These are phyloP conservation scores for Eutrema yunnanense DNA, from an alignment of 345 rosid species.

Conservation along the genomic window DNA sequence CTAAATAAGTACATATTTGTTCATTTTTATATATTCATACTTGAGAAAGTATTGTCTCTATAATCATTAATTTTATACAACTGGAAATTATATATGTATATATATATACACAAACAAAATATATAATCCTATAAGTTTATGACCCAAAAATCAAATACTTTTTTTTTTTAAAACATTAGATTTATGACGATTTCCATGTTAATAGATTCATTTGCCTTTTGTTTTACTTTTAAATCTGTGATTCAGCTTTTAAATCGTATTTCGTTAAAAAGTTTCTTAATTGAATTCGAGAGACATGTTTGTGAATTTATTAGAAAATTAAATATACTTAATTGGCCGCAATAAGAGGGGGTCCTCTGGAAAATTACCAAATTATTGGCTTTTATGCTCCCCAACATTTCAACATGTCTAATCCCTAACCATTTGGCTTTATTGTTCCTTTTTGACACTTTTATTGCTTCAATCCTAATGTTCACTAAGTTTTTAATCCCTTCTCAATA, in stretches of 20 bases:
- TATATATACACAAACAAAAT: background rate
- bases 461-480: conserved; percentile 32
- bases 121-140: background rate
- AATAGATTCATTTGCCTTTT: background rate
- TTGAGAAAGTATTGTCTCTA: background rate
- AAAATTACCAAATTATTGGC: conserved; percentile 37
- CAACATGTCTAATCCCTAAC: conserved; percentile 40
- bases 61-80: background rate
- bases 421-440: conserved; percentile 35
- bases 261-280: background rate
- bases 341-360: conserved; percentile 34
- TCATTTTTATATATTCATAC: background rate
- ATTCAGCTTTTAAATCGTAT: conserved; percentile 18
- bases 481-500: conserved; percentile 1
- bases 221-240: background rate
- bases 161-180: too few species aligned
- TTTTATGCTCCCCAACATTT: conserved; percentile 36
- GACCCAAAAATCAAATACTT: background rate
- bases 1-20: background rate
- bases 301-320: conserved; percentile 10
- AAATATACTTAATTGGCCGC: conserved; percentile 21
- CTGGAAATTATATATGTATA: background rate
- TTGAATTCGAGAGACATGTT: conserved; percentile 3
- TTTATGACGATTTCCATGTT: background rate
- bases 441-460: conserved; percentile 30